Base-by-base conservation (phyloP, 805 yeast genomes). In the Nakazawaea siamensis region DNA sequence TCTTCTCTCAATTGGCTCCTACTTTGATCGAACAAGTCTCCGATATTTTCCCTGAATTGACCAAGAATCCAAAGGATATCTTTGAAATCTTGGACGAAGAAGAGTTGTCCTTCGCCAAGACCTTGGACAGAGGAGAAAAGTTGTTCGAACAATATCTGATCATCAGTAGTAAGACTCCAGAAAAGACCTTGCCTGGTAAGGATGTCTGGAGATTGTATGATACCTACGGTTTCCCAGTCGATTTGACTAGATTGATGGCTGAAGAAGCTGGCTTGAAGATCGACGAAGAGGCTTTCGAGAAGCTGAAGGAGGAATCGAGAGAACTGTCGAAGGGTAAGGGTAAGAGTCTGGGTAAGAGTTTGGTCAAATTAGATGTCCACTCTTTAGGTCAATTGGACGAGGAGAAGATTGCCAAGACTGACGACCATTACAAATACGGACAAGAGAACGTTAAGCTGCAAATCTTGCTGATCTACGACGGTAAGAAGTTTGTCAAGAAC, bases 131-230 rank as follows among this genome's bases (percentile, higher is more conserved):
- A 58, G 99, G 99, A 60, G 98, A 92, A 66, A 86, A 84, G 59
- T 70, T 92, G 54, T 92, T 92, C 50, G 96, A 90, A 63, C 84
- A 83, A 55, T 92, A 90, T 52, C 95, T 97, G 29, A 72, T 74
- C 34, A 75, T 75, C 49, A 95, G 97, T 37, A 65, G 80, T 34
- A 75, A 79, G 50, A 70, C 81, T 19, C 80, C 82, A 30, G 74
- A 72, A 43, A 87, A 80, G 58, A 73, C 81, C 26, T 70, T 92
- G 43, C 74, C 83, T 32, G 99, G 99, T 57, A 80, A 74, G 51
- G 97, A 90, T 57, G 98, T 92, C 26, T 92, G 99, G 99, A 77
- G 99, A 64, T 69, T 92, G 49, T 92, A 92, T 52, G 99, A 92
- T 52, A 92, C 99, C 10, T 92, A 90, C 54, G 99, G 99, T 40